Evolutionary conservation across 2,329 filamentous ascomycete genomes (phyloP).

Genomic region (Alternaria sp.): DNA sequence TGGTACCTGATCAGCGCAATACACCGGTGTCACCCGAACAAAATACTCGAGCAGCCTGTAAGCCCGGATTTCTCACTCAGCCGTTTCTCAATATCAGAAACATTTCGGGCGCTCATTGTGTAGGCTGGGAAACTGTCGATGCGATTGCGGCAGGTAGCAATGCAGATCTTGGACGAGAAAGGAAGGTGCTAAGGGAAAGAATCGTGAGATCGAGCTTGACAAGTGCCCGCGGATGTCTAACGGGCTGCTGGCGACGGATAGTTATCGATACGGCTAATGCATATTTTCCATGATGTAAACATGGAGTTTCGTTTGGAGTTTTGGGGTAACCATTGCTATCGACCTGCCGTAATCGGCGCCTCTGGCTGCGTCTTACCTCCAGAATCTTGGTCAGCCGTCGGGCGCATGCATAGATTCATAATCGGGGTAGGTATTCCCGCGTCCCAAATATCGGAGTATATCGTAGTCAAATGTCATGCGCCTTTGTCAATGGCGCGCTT

Average conservation of each 20-base stretch:
- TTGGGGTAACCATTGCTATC: constrained; percentile 1
- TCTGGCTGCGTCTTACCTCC: constrained; percentile 3
- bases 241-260: constrained; percentile 15
- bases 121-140: neutral
- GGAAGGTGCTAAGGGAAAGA: constrained; percentile 24
- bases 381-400: neutral
- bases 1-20: neutral
- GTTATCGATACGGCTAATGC: constrained; percentile 18
- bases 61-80: neutral
- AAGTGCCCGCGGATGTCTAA: constrained; percentile 15
- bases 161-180: constrained; percentile 13
- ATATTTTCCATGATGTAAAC: constrained; percentile 28
- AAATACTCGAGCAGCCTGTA: neutral
- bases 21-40: neutral
- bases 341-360: constrained; percentile 23
- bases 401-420: neutral
- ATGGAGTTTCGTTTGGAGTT: constrained; percentile 5
- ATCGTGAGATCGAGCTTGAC: constrained; percentile 1
- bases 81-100: neutral
- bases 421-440: neutral
- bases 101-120: neutral
- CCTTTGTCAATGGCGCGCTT: neutral
- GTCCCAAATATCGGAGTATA: neutral
- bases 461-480: neutral
- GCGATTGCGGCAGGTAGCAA: constrained; percentile 5